Base-by-base conservation (phyloP, 306 rosid genomes). In the Fagus crenata region DNA sequence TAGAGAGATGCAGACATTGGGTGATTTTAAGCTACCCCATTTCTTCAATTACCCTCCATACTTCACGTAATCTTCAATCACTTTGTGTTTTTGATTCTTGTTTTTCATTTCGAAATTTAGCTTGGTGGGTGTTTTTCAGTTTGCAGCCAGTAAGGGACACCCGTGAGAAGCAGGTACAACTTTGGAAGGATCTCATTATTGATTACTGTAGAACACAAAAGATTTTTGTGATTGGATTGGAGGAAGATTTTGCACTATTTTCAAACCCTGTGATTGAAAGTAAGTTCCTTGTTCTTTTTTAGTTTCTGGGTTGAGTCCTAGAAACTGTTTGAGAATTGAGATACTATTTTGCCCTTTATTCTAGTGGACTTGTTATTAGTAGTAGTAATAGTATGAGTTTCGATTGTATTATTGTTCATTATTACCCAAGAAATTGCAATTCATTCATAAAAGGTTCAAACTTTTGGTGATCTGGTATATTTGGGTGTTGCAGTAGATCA, bases 11-110 rank as follows among this genome's bases (percentile, higher is more conserved):
- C 97, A 93, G 89, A 93, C 86, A 87, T 79, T 93, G 90, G 93
- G 96, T 64, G 93, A 89, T 58, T 91, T 91, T 89, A 91, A 93
- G 87, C 85, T 91, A 74, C 97, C 97, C 2, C 97, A 87, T 33
- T 93, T 93, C 93, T 91, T 91, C 97, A 93, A 89, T 81, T 93
- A 93, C 78, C 98, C 98, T 7, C 98, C 96, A 8, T 93, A 91
- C 75, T 93, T 93, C 91, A 90, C 98, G 97, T 91, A 93, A 87
- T 28, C 11, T 11, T 33, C 53, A 71, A 4, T 22, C 28, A 0
- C 54, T n/a, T 39, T 42, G 12, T 15, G 13, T 76, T 61, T 9
- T 41, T 67, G 35, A 15, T 49, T 60, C 6, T 3, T 81, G 28
- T 15, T 69, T 59, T 36, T 51, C 39, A 6, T 60, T 53, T n/a